Percentiles rank a stretch among this genome's conserved stretches.
phyloP scores from a whole-genome alignment of 2,329 filamentous ascomycete genomes.

The Ophiocordyceps australis region DNA sequence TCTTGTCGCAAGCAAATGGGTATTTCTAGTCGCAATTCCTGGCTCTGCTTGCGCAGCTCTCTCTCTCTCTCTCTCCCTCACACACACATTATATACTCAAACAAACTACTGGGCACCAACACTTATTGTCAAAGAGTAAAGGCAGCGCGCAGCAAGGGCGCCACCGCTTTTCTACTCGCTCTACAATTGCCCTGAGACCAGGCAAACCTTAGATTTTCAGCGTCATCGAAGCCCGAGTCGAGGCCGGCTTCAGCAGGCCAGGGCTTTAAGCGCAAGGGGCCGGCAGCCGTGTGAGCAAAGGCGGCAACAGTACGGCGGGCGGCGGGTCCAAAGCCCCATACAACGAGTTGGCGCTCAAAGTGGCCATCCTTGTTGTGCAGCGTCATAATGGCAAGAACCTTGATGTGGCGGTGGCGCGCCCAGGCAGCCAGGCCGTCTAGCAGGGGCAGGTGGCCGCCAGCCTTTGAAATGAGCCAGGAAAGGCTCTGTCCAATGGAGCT shows the following conservation, averaged over 20 bases:
- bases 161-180: constrained; percentile 51
- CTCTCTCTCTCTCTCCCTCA: too few relatives aligned
- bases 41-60: too few relatives aligned
- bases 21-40: too few relatives aligned
- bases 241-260: constrained; percentile 24
- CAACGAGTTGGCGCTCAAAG: constrained; percentile 48
- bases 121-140: too few relatives aligned
- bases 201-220: constrained; percentile 29
- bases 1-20: too few relatives aligned
- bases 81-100: too few relatives aligned
- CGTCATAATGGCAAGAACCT: constrained; percentile 52
- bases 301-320: constrained; percentile 29
- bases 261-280: constrained; percentile 33
- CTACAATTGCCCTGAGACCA: constrained; percentile 50
- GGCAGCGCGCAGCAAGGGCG: constrained; percentile 42
- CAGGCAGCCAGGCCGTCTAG: constrained; percentile 30
- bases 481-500: constrained; percentile 46
- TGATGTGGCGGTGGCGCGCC: constrained; percentile 36
- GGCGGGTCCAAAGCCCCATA: constrained; percentile 39
- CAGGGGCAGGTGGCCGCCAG: constrained; percentile 24
- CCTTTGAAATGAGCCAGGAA: constrained; percentile 36
- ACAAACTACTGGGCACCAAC: too few relatives aligned
- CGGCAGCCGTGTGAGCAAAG: constrained; percentile 29
- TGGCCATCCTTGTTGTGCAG: constrained; percentile 32
- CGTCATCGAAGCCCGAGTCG: background rate